Evolutionary conservation across 441 rosid genomes (phyloP).

Genomic region (Syzygium syzygioides): DNA sequence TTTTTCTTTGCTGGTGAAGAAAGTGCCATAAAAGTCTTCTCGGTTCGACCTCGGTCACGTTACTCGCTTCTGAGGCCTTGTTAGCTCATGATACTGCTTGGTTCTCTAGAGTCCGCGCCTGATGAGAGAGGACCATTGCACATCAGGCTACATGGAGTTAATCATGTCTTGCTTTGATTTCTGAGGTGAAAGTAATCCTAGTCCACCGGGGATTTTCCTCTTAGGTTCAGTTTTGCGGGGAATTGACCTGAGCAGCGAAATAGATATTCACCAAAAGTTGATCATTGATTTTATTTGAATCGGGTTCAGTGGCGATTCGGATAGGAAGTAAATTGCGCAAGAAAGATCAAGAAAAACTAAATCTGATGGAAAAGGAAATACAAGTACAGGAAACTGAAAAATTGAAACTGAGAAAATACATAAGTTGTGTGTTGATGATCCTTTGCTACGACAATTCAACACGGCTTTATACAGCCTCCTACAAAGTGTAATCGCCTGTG

Average conservation of each 20-base stretch:
- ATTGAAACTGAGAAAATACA: not conserved
- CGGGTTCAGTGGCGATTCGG: not conserved
- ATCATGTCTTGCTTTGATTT: not conserved
- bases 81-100: not conserved
- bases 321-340: not conserved
- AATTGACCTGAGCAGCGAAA: not conserved
- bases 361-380: not conserved
- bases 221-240: not conserved
- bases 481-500: not conserved
- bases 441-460: not conserved
- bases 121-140: not conserved
- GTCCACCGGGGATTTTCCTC: not conserved
- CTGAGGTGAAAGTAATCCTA: not conserved
- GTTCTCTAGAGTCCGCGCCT: not conserved
- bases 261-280: not conserved
- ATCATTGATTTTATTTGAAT: not conserved
- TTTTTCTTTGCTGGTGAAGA: not conserved
- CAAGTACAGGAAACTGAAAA: not conserved
- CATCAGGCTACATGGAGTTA: not conserved
- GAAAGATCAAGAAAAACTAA: not conserved
- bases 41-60: not conserved
- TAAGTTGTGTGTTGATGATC: not conserved
- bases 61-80: not conserved
- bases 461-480: accelerated
- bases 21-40: not conserved